Evolutionary conservation across 305 asterid genomes (phyloP).

Genomic region (Withania somnifera): DNA sequence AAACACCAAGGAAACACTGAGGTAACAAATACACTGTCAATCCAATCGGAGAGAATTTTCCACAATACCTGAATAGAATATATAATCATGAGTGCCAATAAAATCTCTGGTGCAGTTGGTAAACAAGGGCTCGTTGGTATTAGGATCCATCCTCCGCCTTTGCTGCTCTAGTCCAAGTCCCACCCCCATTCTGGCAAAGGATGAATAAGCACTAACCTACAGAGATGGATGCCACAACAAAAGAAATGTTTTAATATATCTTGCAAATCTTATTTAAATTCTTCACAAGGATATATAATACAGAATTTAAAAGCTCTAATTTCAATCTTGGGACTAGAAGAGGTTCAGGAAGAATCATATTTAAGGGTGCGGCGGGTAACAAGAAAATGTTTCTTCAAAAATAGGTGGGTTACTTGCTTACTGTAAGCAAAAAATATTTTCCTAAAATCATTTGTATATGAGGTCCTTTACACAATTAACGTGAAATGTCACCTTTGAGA

Average conservation of each 20-base stretch:
- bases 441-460: not conserved
- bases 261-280: not conserved
- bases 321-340: not conserved
- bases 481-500: not conserved
- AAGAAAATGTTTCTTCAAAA: not conserved
- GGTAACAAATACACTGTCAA: not conserved
- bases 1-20: not conserved
- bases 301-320: not conserved
- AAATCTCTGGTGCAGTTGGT: conserved; percentile 92
- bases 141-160: conserved; percentile 75
- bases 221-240: conserved; percentile 8
- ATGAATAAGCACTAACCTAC: conserved; percentile 96
- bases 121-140: conserved; percentile 79
- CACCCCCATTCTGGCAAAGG: conserved; percentile 65
- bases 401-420: not conserved
- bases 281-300: not conserved
- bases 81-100: conserved; percentile 86
- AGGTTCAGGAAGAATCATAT: not conserved
- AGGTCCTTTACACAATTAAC: not conserved
- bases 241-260: not conserved
- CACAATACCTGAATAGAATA: conserved; percentile 82
- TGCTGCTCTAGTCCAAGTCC: conserved; percentile 70
- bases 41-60: not conserved
- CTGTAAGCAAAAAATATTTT: not conserved
- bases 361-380: not conserved